Evolutionary conservation across 139 green algal species (phyloP).

Genomic region (Diplosphaera chodatii): DNA sequence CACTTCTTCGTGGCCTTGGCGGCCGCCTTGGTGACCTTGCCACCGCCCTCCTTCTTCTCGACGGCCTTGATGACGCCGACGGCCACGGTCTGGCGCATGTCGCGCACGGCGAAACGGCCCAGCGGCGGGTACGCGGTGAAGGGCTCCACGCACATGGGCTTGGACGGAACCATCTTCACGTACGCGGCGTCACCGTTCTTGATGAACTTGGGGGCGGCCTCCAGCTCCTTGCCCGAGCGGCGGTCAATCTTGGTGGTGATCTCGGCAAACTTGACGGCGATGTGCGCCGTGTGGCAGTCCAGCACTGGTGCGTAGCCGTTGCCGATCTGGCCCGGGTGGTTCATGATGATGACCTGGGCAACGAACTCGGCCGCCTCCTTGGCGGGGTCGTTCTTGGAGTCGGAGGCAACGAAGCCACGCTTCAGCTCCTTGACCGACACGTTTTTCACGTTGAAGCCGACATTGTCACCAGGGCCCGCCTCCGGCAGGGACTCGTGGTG

Average conservation of each 20-base stretch:
- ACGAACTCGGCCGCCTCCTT: conserved; percentile 53
- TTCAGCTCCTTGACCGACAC: conserved; percentile 61
- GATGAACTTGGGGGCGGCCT: conserved; percentile 58
- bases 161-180: conserved; percentile 61
- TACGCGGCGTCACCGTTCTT: conserved; percentile 59
- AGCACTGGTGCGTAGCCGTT: conserved; percentile 58
- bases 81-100: too few relatives aligned
- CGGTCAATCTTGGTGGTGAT: conserved; percentile 59
- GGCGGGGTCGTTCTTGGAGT: conserved; percentile 62
- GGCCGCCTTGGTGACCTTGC: conserved; percentile 44
- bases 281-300: conserved; percentile 71
- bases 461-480: conserved; percentile 94
- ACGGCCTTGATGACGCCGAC: too few relatives aligned
- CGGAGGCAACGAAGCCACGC: conserved; percentile 52
- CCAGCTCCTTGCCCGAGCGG: conserved; percentile 63
- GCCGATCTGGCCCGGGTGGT: conserved; percentile 52
- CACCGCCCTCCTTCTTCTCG: conserved; percentile 30
- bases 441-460: conserved; percentile 99
- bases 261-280: conserved; percentile 57
- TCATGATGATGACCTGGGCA: conserved; percentile 64
- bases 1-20: conserved; percentile 52
- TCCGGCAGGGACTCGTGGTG: conserved; percentile 96
- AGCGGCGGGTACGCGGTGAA: conserved; percentile 50
- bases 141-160: conserved; percentile 69
- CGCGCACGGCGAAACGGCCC: neutral